These are phyloP conservation scores for Strobilomyces confusus DNA, from an alignment of 768 basidiomycete genomes.

Conservation along the genomic window DNA sequence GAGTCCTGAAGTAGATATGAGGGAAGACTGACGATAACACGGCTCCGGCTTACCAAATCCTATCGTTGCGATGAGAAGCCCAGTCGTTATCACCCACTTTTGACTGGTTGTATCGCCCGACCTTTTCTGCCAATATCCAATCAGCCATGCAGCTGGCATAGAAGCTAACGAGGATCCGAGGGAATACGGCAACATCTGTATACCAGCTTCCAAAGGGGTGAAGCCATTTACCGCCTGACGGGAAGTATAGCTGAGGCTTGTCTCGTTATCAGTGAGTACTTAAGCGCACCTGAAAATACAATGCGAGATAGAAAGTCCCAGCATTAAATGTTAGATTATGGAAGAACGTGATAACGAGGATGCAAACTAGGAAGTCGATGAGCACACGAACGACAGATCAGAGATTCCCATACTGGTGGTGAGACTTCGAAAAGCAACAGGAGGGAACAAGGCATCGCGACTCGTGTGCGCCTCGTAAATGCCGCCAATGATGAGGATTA, in stretches of 20 bases:
- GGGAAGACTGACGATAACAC: background rate
- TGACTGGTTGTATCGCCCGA: constrained; percentile 58
- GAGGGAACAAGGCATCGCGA: constrained; percentile 71
- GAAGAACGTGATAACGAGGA: constrained; percentile 68
- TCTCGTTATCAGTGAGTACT: background rate
- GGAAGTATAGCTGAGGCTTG: constrained; percentile 1
- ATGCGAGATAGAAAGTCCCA: constrained; percentile 81
- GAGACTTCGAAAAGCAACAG: constrained; percentile 52
- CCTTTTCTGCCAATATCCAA: constrained; percentile 59
- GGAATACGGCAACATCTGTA: constrained; percentile 78
- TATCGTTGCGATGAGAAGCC: constrained; percentile 59
- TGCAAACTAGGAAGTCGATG: constrained; percentile 43
- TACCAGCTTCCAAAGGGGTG: constrained; percentile 67
- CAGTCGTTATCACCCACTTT: constrained; percentile 58
- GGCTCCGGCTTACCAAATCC: constrained; percentile 60
- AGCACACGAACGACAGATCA: constrained; percentile 10
- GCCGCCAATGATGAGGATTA: constrained; percentile 54
- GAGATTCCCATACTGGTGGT: constrained; percentile 49
- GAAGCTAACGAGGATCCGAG: constrained; percentile 82
- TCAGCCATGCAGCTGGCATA: constrained; percentile 83
- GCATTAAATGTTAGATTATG: constrained; percentile 83
- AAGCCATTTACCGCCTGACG: constrained; percentile 64
- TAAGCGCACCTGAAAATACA: constrained; percentile 72
- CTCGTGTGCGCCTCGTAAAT: constrained; percentile 65
- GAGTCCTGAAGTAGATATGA: constrained; percentile 47